Conservation (phyloP, 1,284 basidiomycete species). For the Cryptococcus sp. region DNA sequence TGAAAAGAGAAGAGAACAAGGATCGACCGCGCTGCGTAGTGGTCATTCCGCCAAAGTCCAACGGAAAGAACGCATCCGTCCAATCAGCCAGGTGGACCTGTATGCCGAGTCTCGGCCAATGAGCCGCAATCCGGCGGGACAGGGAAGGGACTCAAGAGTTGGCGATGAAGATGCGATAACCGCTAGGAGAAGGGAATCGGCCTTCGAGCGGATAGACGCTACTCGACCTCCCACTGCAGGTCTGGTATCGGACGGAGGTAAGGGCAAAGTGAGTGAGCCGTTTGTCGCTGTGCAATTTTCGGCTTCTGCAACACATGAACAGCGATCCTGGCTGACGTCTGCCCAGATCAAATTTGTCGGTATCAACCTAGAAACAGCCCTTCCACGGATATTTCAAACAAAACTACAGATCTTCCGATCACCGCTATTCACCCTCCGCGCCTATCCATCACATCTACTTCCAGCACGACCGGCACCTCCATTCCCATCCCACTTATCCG, state of each 20-base stretch:
- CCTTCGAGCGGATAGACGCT: neutral
- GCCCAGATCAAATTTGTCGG: constrained; percentile 16
- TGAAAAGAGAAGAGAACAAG: neutral
- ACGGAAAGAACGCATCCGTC: neutral
- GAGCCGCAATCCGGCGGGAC: no score
- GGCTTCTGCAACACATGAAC: neutral
- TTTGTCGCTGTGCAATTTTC: neutral
- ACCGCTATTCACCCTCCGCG: constrained; percentile 15
- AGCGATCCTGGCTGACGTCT: no score
- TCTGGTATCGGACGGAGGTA: neutral
- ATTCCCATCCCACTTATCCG: constrained; percentile 5
- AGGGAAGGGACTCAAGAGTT: neutral
- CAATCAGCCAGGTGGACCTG: no score
- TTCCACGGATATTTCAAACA: constrained; percentile 12
- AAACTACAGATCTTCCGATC: constrained; percentile 6
- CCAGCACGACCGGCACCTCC: constrained; percentile 15
- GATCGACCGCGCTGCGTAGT: neutral
- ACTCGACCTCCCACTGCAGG: neutral
- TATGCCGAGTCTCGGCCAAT: no score
- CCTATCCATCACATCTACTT: constrained; percentile 4
- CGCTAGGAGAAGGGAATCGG: neutral
- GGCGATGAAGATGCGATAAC: neutral
- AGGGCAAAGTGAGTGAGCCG: neutral
- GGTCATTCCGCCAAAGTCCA: neutral
- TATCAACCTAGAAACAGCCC: constrained; percentile 11